phyloP scores from a whole-genome alignment of 2,329 filamentous ascomycete species.

The Cryphonectria radicalis region DNA sequence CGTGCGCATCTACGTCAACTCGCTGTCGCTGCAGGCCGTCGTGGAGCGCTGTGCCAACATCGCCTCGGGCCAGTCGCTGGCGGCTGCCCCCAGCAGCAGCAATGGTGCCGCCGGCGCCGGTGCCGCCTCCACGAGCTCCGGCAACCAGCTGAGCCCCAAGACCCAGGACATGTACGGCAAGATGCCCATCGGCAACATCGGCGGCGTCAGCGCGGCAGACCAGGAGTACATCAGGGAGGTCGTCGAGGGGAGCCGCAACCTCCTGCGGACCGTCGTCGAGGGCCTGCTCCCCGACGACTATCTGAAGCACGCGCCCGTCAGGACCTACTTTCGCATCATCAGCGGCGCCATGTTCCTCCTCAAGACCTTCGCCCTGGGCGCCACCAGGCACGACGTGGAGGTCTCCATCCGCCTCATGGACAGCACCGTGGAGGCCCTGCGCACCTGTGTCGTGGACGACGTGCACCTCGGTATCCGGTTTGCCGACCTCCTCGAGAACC shows the following conservation, averaged over 20 bases:
- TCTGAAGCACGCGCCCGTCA: slow-evolving; percentile 80
- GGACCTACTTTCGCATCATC: slow-evolving; percentile 86
- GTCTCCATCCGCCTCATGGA: slow-evolving; percentile 77
- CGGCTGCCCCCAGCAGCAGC: slow-evolving; percentile 38
- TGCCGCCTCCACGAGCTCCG: slow-evolving; percentile 34
- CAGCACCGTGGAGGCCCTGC: slow-evolving; percentile 72
- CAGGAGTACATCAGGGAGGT: slow-evolving; percentile 78
- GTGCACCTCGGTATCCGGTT: slow-evolving; percentile 85
- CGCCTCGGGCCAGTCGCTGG: slow-evolving; percentile 51
- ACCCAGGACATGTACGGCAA: slow-evolving; percentile 69
- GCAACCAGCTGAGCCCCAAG: slow-evolving; percentile 60
- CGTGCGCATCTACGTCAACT: slow-evolving; percentile 92
- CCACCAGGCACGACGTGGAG: slow-evolving; percentile 77
- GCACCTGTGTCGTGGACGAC: slow-evolving; percentile 81
- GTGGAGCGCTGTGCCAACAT: slow-evolving; percentile 89
- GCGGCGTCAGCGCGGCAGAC: slow-evolving; percentile 67
- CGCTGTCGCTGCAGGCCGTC: slow-evolving; percentile 89
- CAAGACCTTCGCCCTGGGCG: slow-evolving; percentile 82
- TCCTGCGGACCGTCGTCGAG: slow-evolving; percentile 78
- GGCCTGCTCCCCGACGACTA: slow-evolving; percentile 75
- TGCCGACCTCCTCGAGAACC: slow-evolving; percentile 77
- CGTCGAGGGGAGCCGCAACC: slow-evolving; percentile 75
- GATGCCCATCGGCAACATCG: slow-evolving; percentile 65
- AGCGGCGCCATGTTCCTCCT: slow-evolving; percentile 84
- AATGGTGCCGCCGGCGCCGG: slow-evolving; percentile 14